Evolutionary conservation across 225 moss, liverwort and hornwort genomes (phyloP).

Genomic region (Neckera pumila): DNA sequence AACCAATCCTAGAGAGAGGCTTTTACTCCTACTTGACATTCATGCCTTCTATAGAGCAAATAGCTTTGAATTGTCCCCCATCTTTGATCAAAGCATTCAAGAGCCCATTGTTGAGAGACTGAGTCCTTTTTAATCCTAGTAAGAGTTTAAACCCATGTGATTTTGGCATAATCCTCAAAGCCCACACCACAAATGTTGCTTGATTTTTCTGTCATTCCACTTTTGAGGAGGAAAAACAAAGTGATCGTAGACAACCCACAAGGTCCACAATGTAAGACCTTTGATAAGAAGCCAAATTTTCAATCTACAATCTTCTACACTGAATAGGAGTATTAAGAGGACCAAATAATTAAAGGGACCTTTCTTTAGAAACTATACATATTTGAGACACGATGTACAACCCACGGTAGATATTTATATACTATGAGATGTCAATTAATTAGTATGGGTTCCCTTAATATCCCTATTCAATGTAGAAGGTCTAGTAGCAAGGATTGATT

Average conservation of each 20-base stretch:
- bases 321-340: too few species aligned
- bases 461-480: too few species aligned
- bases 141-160: fast-evolving
- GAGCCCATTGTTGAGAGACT: background rate
- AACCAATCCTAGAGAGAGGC: background rate
- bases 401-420: too few species aligned
- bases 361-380: too few species aligned
- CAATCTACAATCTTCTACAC: too few species aligned
- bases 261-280: background rate
- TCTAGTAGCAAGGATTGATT: background rate
- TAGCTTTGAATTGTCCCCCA: background rate
- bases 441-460: too few species aligned
- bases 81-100: background rate
- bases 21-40: fast-evolving
- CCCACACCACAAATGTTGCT: background rate
- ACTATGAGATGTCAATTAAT: too few species aligned
- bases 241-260: background rate
- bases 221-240: background rate
- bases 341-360: too few species aligned
- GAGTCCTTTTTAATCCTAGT: fast-evolving
- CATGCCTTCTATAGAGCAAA: fast-evolving
- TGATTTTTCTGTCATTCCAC: background rate
- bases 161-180: background rate
- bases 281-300: background rate
- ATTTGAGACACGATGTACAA: too few species aligned